Conservation (phyloP, 441 rosid genomes). For the Syzygium syzygioides region DNA sequence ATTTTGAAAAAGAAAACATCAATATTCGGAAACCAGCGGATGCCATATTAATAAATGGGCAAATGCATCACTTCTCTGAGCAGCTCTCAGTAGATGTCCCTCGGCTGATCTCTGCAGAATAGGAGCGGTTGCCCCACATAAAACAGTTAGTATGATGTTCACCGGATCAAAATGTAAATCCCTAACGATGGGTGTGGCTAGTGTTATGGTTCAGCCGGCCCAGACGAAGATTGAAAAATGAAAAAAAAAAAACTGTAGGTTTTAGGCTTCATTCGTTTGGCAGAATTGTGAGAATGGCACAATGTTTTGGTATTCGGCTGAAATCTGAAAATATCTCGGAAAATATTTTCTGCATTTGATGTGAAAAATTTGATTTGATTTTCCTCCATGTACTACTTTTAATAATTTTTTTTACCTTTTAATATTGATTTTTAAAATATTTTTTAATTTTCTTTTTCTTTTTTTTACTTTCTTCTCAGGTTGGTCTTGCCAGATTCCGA, state of each 20-base stretch:
- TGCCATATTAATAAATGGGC: slow-evolving; percentile 98
- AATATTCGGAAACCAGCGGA: slow-evolving; percentile 57
- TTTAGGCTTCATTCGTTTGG: not conserved
- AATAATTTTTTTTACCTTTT: too few relatives aligned
- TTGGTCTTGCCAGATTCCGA: too few relatives aligned
- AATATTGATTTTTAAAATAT: too few relatives aligned
- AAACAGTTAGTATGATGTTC: not conserved
- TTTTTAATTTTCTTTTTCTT: too few relatives aligned
- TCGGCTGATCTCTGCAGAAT: slow-evolving; percentile 77
- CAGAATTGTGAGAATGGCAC: too few relatives aligned
- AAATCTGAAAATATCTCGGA: too few relatives aligned
- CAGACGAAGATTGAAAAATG: not conserved
- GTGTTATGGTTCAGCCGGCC: not conserved
- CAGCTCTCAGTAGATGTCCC: slow-evolving; percentile 96
- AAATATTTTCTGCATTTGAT: too few relatives aligned
- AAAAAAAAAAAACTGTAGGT: not conserved
- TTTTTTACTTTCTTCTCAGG: too few relatives aligned
- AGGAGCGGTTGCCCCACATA: not conserved
- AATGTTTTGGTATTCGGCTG: too few relatives aligned
- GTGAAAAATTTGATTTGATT: too few relatives aligned
- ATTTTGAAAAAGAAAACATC: slow-evolving; percentile 1
- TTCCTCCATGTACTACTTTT: too few relatives aligned
- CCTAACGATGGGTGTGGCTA: not conserved
- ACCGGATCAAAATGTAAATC: not conserved
- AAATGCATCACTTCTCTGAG: slow-evolving; percentile 89